Conservation (phyloP, 352 stramenopile species). For the Globisporangium heterothallicum region DNA sequence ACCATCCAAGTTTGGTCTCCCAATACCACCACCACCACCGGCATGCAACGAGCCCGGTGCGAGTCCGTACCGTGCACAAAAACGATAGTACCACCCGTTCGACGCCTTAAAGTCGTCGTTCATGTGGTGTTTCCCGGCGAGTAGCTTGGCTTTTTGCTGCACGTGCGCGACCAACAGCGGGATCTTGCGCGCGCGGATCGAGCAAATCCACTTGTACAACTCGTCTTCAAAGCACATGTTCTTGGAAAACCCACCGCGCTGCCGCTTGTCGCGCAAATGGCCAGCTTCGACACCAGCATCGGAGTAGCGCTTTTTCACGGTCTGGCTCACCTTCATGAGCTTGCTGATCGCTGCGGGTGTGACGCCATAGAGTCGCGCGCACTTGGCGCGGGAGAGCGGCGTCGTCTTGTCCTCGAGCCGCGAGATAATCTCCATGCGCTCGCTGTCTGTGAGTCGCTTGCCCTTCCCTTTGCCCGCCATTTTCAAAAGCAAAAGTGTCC, state of each 20-base stretch:
- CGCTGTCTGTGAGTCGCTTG: conserved; percentile 60
- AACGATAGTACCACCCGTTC: conserved; percentile 78
- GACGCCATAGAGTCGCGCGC: conserved; percentile 58
- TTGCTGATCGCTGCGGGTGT: conserved; percentile 72
- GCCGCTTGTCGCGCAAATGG: conserved; percentile 36
- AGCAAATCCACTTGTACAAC: conserved; percentile 63
- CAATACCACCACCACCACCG: no score
- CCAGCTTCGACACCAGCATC: conserved; percentile 30
- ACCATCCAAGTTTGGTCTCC: no score
- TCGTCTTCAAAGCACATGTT: conserved; percentile 55
- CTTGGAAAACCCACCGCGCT: conserved; percentile 62
- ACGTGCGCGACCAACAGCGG: conserved; percentile 46
- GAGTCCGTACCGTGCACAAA: conserved; percentile 61
- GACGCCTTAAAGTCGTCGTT: conserved; percentile 52
- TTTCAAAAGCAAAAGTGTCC: not conserved
- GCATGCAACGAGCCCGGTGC: conserved; percentile 26
- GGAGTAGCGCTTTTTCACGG: conserved; percentile 66
- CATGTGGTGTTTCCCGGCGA: conserved; percentile 33
- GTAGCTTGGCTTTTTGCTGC: conserved; percentile 49
- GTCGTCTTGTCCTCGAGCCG: conserved; percentile 47
- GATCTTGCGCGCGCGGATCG: conserved; percentile 35
- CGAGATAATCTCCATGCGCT: conserved; percentile 76
- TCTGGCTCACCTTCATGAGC: conserved; percentile 67
- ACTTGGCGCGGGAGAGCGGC: conserved; percentile 51
- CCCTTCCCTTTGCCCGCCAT: conserved; percentile 34